Percentiles rank a stretch among this genome's conserved stretches.
Conservation (phyloP, 768 basidiomycete species). For the Neoboletus subvelutipes region DNA sequence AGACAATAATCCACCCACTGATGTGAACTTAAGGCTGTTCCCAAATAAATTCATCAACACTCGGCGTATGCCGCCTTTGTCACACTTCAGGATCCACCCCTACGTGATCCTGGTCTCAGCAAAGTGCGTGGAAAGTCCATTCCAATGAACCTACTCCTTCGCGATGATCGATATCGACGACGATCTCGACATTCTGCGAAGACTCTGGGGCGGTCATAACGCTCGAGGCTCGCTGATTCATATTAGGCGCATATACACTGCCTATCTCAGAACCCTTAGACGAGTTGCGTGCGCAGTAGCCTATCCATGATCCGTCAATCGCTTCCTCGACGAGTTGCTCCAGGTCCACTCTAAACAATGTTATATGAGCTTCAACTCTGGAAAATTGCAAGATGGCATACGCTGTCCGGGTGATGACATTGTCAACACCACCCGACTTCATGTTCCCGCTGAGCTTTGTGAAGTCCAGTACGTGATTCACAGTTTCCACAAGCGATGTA, state of each 20-base stretch:
- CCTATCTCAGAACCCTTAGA: conserved; percentile 81
- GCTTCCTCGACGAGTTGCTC: conserved; percentile 86
- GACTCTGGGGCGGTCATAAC: conserved; percentile 36
- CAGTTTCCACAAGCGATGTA: conserved; percentile 93
- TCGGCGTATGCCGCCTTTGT: conserved; percentile 89
- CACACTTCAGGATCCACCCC: conserved; percentile 87
- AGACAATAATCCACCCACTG: conserved; percentile 43
- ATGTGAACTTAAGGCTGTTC: conserved; percentile 91
- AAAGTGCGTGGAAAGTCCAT: not conserved
- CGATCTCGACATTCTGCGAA: conserved; percentile 70
- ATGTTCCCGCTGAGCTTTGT: conserved; percentile 89
- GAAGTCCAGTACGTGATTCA: conserved; percentile 95
- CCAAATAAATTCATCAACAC: conserved; percentile 95
- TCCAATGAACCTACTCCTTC: conserved; percentile 48
- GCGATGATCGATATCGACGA: conserved; percentile 80
- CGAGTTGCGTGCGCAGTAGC: conserved; percentile 77
- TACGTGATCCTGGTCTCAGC: conserved; percentile 31
- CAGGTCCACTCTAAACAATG: conserved; percentile 57
- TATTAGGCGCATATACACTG: conserved; percentile 82
- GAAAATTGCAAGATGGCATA: conserved; percentile 34
- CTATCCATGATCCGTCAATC: conserved; percentile 93
- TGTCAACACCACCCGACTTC: conserved; percentile 75
- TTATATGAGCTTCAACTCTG: not conserved
- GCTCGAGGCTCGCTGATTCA: conserved; percentile 44
- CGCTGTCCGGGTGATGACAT: conserved; percentile 68